Evolutionary conservation across 139 green algal genomes (phyloP).

Genomic region (Asterochloris sp.): DNA sequence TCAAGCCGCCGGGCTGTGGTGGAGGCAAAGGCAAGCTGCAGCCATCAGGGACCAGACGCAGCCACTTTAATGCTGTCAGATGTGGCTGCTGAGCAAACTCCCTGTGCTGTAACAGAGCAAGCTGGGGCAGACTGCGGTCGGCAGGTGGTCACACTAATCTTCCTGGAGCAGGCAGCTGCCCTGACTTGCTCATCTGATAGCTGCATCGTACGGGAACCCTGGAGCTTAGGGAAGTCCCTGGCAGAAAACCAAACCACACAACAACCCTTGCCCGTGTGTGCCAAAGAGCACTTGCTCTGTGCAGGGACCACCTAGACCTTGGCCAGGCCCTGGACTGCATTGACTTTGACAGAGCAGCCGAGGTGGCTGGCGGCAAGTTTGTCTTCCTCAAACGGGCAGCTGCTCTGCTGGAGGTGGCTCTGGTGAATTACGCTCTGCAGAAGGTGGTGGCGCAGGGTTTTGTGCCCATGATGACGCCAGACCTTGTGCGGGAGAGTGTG

Average conservation of each 20-base stretch:
- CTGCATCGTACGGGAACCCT: neutral
- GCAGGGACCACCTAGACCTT: conserved; percentile 78
- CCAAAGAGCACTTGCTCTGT: neutral
- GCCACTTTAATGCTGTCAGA: too few relatives aligned
- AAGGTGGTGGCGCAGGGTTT: conserved; percentile 75
- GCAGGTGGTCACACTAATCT: too few relatives aligned
- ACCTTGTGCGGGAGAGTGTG: conserved; percentile 86
- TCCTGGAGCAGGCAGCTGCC: neutral
- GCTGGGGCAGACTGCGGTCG: too few relatives aligned
- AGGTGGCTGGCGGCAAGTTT: conserved; percentile 89
- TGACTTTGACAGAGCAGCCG: conserved; percentile 83
- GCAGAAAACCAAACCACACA: neutral
- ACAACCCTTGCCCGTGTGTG: neutral
- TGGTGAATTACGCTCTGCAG: conserved; percentile 84
- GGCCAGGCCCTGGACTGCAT: conserved; percentile 73
- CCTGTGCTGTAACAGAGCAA: too few relatives aligned
- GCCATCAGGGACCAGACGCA: neutral
- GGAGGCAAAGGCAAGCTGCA: neutral
- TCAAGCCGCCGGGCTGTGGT: neutral
- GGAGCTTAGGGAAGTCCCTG: neutral
- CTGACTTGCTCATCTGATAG: neutral
- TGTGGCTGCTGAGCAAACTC: too few relatives aligned
- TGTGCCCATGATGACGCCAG: conserved; percentile 87
- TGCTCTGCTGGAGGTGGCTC: conserved; percentile 93
- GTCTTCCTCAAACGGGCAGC: conserved; percentile 90